Percentiles rank a stretch among this genome's conserved stretches.
phyloP scores from a whole-genome alignment of 2,329 filamentous ascomycete species.

The Aspergillus ruber region DNA sequence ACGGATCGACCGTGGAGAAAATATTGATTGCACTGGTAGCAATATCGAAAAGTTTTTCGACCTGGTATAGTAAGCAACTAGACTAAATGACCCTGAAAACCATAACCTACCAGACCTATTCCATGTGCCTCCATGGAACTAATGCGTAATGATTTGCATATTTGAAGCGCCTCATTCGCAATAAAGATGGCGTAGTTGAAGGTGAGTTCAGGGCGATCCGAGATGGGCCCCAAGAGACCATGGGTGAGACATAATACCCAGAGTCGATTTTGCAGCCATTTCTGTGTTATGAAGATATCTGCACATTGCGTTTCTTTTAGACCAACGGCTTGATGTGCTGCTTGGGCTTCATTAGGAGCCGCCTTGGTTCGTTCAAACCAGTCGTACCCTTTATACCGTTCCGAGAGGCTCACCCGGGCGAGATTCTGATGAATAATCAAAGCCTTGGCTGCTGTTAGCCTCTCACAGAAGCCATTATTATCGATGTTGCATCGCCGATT shows the following conservation, averaged over 20 bases:
- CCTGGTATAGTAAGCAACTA: constrained; percentile 13
- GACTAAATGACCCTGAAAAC: neutral
- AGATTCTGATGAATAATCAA: constrained; percentile 31
- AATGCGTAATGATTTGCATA: constrained; percentile 27
- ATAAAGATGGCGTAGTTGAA: constrained; percentile 32
- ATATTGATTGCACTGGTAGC: constrained; percentile 26
- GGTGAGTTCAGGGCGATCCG: constrained; percentile 32
- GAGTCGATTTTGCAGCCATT: constrained; percentile 39
- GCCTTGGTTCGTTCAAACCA: constrained; percentile 30
- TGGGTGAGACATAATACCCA: constrained; percentile 39
- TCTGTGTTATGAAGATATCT: constrained; percentile 38
- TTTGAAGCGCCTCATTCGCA: constrained; percentile 28
- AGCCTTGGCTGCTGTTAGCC: constrained; percentile 61
- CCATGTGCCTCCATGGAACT: constrained; percentile 40
- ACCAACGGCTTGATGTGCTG: constrained; percentile 19
- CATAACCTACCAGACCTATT: constrained; percentile 28
- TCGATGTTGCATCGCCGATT: constrained; percentile 49
- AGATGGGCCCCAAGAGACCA: constrained; percentile 27
- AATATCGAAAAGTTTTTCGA: constrained; percentile 38
- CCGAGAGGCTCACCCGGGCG: constrained; percentile 25
- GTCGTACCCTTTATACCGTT: constrained; percentile 32
- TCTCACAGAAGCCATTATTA: constrained; percentile 55
- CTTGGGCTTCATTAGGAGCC: constrained; percentile 12
- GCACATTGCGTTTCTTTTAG: constrained; percentile 36
- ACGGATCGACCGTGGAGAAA: constrained; percentile 19